Percentiles rank a stretch among this genome's conserved stretches.
Evolutionary conservation across 352 stramenopile genomes (phyloP).

Genomic region (Phytophthora vignae): DNA sequence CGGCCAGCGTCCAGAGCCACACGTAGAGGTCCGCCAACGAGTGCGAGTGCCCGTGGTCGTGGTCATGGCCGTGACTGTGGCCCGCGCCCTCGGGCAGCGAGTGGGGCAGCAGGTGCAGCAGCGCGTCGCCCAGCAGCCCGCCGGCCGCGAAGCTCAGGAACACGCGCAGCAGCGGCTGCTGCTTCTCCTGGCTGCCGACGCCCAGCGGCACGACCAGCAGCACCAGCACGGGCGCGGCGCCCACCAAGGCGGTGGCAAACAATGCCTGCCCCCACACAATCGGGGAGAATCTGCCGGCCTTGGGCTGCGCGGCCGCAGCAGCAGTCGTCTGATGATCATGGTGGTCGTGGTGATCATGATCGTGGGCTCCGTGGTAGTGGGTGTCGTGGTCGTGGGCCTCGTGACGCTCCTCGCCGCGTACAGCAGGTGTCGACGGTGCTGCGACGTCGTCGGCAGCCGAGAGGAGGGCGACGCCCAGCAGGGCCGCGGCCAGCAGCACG

Average conservation of each 20-base stretch:
- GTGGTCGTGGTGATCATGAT: slow-evolving; percentile 35
- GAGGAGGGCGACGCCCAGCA: slow-evolving; percentile 28
- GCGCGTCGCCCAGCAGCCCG: slow-evolving; percentile 89
- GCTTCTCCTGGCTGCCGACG: slow-evolving; percentile 54
- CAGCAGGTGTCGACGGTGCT: slow-evolving; percentile 11
- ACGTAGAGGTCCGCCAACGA: slow-evolving; percentile 68
- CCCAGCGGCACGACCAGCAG: slow-evolving; percentile 79
- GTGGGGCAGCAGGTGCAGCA: slow-evolving; percentile 92
- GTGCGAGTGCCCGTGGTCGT: slow-evolving; percentile 64
- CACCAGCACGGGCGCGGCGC: slow-evolving; percentile 73
- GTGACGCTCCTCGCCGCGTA: slow-evolving; percentile 18
- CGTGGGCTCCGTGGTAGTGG: slow-evolving; percentile 28
- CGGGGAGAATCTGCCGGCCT: slow-evolving; percentile 47
- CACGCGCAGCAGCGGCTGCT: slow-evolving; percentile 79
- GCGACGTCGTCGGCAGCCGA: slow-evolving; percentile 17
- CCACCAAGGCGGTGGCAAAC: slow-evolving; percentile 76
- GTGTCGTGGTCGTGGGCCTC: slow-evolving; percentile 8
- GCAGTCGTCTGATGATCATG: slow-evolving; percentile 21
- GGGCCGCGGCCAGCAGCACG: slow-evolving; percentile 22
- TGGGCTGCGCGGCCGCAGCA: slow-evolving; percentile 8
- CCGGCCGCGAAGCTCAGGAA: slow-evolving; percentile 91
- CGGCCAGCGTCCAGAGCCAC: slow-evolving; percentile 81
- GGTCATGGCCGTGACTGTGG: slow-evolving; percentile 44
- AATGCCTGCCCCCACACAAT: slow-evolving; percentile 70
- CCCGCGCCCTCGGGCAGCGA: slow-evolving; percentile 57